Conservation (phyloP, 1,284 basidiomycete species). For the Moesziomyces parantarcticus region DNA sequence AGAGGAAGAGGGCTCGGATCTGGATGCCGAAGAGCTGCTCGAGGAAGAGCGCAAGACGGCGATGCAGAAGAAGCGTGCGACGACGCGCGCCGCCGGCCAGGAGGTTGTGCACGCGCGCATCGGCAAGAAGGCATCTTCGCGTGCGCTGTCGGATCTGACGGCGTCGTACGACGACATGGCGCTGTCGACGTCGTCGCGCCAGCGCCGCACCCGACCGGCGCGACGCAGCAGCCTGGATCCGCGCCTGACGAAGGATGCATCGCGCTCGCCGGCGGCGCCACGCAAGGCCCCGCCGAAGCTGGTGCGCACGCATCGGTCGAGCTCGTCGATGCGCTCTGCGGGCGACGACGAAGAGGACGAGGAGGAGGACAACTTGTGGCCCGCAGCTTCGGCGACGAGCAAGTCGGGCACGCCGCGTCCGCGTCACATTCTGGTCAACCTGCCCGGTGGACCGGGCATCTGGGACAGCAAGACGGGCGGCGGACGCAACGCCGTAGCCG, state of each 20-base stretch:
- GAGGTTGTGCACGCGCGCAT: constrained; percentile 59
- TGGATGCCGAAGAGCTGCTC: constrained; percentile 58
- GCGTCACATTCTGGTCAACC: constrained; percentile 48
- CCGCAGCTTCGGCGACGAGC: constrained; percentile 38
- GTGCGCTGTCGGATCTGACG: constrained; percentile 33
- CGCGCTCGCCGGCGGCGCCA: constrained; percentile 20
- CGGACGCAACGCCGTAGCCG: constrained; percentile 42
- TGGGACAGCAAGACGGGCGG: constrained; percentile 52
- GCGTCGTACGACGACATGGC: constrained; percentile 45
- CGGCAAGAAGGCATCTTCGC: constrained; percentile 32
- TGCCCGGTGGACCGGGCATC: constrained; percentile 49
- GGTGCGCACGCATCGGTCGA: constrained; percentile 19
- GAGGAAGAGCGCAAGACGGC: constrained; percentile 58
- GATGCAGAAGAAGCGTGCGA: constrained; percentile 63
- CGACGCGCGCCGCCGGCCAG: constrained; percentile 62
- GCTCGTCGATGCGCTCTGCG: constrained; percentile 8
- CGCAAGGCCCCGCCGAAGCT: constrained; percentile 38
- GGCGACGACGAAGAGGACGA: constrained; percentile 17
- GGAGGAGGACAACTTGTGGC: constrained; percentile 37
- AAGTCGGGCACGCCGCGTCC: constrained; percentile 46
- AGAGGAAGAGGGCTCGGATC: constrained; percentile 53
- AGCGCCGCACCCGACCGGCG: constrained; percentile 1
- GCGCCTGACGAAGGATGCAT: constrained; percentile 8
- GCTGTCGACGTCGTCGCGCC: constrained; percentile 15
- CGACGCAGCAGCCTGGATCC: constrained; percentile 27